Evolutionary conservation across 2,329 filamentous ascomycete species (phyloP), one percentile per base, ranked within the genome.

Genomic region (Orbilia brochopaga): DNA sequence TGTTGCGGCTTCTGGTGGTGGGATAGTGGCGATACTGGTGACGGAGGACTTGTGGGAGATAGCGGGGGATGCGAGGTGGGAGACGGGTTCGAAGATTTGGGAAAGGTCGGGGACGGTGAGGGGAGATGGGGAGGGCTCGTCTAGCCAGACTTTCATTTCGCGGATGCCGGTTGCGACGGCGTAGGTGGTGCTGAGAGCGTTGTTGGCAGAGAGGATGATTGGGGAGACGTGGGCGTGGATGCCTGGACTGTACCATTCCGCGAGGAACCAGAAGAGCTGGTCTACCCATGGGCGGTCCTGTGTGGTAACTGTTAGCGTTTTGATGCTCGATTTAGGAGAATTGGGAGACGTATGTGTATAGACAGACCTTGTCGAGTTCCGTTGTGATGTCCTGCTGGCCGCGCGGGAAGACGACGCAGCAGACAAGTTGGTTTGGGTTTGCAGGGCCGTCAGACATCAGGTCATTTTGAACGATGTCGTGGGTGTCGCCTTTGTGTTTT

Each of bases 151-250:
- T 23, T 69, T 69, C 30, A 69, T 48, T 6, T 69, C 23, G 42
- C 52, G 52, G 51, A 61, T 40, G 7, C 19, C 57, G 42, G 23
- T 11, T 5, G 55, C 51, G n/a, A 69, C 61, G 15, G 24, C 24
- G 19, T 60, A 50, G 21, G 50, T 30, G 11, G 52, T 57, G 27
- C 27, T 55, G 42, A 69, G 13, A 2, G 50, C 64, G 17, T 69
- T 69, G 21, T 15, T 90, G 1, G 64, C 40, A 13, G 27, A 4
- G n/a, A 51, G 0, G 7, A 44, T 32, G 21, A 44, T 11, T 15
- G 42, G 30, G 15, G 23, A 3, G 1, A 54, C 23, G 54, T 42
- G 27, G 19, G 27, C 37, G 44, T 61, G 35, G 40, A 53, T 48
- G 2, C 27, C 51, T 6, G 64, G 64, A 44, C 19, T 21, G 40